Conservation (phyloP, 164 flowering plant genomes). For the Buxus sempervirens region DNA sequence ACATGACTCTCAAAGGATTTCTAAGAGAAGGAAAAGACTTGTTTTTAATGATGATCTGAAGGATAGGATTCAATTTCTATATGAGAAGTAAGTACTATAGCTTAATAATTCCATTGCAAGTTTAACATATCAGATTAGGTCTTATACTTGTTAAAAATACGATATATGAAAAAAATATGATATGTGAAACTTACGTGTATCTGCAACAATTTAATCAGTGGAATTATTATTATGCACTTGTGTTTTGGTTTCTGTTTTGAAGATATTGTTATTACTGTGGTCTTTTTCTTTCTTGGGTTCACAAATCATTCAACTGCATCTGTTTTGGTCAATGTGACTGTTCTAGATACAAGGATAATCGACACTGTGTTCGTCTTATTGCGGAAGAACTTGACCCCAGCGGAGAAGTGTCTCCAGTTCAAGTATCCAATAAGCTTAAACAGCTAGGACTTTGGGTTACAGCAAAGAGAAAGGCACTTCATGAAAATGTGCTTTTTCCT, state of each 20-base stretch:
- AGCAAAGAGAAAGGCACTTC: conserved; percentile 32
- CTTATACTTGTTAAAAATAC: not conserved
- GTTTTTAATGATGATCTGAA: conserved; percentile 50
- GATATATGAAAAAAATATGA: too few species aligned
- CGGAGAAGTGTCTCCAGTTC: conserved; percentile 51
- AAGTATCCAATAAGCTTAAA: conserved; percentile 63
- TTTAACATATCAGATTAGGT: not conserved
- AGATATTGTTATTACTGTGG: too few species aligned
- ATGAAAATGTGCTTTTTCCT: conserved; percentile 13
- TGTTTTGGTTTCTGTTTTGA: not conserved
- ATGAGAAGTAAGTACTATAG: conserved; percentile 56
- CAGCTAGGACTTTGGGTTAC: conserved; percentile 48
- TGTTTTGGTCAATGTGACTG: not conserved
- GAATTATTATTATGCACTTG: too few species aligned
- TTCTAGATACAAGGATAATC: conserved; percentile 57
- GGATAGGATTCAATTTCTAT: conserved; percentile 47
- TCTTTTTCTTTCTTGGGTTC: not conserved
- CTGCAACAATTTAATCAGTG: too few species aligned
- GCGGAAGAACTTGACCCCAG: conserved; percentile 63
- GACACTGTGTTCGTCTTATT: conserved; percentile 51
- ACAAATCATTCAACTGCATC: not conserved
- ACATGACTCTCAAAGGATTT: conserved; percentile 22
- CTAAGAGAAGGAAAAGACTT: conserved; percentile 47
- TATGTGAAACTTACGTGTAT: too few species aligned
- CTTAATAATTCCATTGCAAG: not conserved